Evolutionary conservation across 129 eudicot species (phyloP).

Genomic region (Artemisia argyi): DNA sequence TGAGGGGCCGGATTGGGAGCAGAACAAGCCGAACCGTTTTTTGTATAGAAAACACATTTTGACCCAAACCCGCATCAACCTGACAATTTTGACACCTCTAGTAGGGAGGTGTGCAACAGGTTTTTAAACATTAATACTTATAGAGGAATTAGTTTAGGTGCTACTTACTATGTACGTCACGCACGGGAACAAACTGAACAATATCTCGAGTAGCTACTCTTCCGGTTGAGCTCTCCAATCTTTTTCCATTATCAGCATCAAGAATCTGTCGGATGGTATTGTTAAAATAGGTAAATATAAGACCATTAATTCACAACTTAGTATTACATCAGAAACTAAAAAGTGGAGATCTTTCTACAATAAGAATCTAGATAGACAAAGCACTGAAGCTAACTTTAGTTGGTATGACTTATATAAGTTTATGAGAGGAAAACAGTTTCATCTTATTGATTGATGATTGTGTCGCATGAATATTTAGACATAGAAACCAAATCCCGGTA

Average conservation of each 20-base stretch:
- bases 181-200: conserved; percentile 96
- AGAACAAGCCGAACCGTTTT: too few species aligned
- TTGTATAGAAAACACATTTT: too few species aligned
- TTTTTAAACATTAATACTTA: too few species aligned
- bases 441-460: too few species aligned
- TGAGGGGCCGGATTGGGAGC: too few species aligned
- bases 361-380: too few species aligned
- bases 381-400: conserved; percentile 3
- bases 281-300: neutral
- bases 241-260: conserved; percentile 82
- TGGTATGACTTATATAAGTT: neutral
- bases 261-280: conserved; percentile 50
- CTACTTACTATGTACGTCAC: conserved; percentile 71
- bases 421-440: too few species aligned
- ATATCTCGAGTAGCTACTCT: conserved; percentile 91
- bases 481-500: too few species aligned
- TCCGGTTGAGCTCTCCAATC: conserved; percentile 87
- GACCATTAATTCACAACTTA: neutral
- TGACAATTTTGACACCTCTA: too few species aligned
- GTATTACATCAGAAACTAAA: neutral
- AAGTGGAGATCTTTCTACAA: neutral
- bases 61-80: too few species aligned
- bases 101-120: too few species aligned
- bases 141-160: neutral
- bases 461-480: too few species aligned